phyloP scores from a whole-genome alignment of 805 yeast species.

The Saccharomycopsis babjevae region DNA sequence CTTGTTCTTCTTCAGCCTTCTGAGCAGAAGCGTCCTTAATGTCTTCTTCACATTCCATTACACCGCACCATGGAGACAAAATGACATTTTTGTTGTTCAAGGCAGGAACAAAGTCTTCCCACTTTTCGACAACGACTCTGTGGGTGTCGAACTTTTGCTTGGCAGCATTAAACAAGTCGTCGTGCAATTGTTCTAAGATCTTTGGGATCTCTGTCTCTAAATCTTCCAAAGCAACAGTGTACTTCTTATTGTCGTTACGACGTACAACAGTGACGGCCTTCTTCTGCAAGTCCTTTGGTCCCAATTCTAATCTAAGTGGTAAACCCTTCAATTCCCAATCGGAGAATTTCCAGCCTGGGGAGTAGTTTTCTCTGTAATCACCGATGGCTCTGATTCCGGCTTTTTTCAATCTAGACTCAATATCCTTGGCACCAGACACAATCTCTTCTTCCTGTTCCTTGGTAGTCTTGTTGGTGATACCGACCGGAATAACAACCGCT shows the following conservation, averaged over 20 bases:
- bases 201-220: constrained; percentile 60
- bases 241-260: constrained; percentile 81
- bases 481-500: constrained; percentile 90
- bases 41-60: constrained; percentile 86
- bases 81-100: constrained; percentile 86
- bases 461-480: constrained; percentile 78
- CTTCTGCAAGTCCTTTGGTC: constrained; percentile 87
- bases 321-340: constrained; percentile 96
- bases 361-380: constrained; percentile 88
- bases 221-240: constrained; percentile 51
- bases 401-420: constrained; percentile 50
- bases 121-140: constrained; percentile 67
- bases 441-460: constrained; percentile 65
- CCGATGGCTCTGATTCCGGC: constrained; percentile 68
- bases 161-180: constrained; percentile 64
- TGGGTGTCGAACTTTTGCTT: constrained; percentile 76
- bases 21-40: constrained; percentile 82
- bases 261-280: constrained; percentile 80
- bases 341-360: constrained; percentile 98
- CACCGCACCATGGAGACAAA: constrained; percentile 97
- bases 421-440: constrained; percentile 54
- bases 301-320: constrained; percentile 88
- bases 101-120: constrained; percentile 90
- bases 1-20: constrained; percentile 72
- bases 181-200: constrained; percentile 74